These are phyloP conservation scores for Saccharomyces hybrid DNA, from an alignment of 1,139 yeast genomes.

Conservation along the genomic window DNA sequence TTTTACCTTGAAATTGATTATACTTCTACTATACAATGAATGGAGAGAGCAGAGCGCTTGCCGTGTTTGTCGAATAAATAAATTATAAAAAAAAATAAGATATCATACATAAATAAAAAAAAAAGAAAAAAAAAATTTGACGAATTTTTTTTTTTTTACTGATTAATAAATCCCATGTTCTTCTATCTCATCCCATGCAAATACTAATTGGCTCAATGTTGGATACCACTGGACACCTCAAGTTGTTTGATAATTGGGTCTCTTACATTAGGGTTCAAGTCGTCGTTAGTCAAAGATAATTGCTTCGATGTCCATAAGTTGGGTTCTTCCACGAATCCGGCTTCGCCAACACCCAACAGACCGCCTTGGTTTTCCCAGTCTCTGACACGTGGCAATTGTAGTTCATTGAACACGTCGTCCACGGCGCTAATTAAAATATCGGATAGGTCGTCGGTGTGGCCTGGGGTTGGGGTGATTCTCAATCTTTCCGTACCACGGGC, in stretches of 20 bases:
- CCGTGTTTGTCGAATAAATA: background rate
- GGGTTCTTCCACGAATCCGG: slow-evolving; percentile 38
- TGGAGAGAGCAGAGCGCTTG: background rate
- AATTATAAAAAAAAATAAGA: background rate
- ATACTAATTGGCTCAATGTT: slow-evolving; percentile 6
- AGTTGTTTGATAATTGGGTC: slow-evolving; percentile 53
- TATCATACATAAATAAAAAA: background rate
- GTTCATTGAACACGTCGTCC: slow-evolving; percentile 69
- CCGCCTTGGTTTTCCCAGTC: slow-evolving; percentile 83
- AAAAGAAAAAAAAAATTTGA: background rate
- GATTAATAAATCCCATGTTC: background rate
- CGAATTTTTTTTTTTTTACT: background rate
- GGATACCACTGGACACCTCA: slow-evolving; percentile 64
- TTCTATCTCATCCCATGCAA: background rate
- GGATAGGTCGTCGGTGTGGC: slow-evolving; percentile 71
- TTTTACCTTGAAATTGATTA: background rate
- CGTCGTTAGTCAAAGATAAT: slow-evolving; percentile 51
- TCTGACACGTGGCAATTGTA: slow-evolving; percentile 62
- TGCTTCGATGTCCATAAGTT: slow-evolving; percentile 82
- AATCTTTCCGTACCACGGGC: slow-evolving; percentile 93
- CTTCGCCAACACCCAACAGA: slow-evolving; percentile 76
- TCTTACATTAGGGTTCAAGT: slow-evolving; percentile 56
- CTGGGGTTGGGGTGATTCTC: slow-evolving; percentile 97
- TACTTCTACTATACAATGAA: background rate
- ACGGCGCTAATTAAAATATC: slow-evolving; percentile 71